These are phyloP conservation scores for Talaromyces sp. DNA, from an alignment of 2,329 filamentous ascomycete species.

Conservation along the genomic window DNA sequence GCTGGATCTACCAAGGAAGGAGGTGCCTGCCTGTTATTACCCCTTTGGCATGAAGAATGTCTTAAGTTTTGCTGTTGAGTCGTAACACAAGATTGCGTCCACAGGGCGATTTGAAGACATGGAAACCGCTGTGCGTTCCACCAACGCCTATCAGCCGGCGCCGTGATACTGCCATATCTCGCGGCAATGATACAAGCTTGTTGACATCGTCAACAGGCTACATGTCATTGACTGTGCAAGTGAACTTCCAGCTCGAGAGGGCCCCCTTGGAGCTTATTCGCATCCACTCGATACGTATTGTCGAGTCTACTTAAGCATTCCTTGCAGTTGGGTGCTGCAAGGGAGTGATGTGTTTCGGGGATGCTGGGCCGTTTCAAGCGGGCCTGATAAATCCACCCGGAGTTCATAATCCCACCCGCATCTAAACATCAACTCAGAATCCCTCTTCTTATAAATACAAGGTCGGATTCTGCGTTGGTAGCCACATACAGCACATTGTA, in stretches of 20 bases:
- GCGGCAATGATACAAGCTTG: neutral
- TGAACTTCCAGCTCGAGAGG: too few relatives aligned
- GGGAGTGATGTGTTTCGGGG: neutral
- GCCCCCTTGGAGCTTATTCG: neutral
- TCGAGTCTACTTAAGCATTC: conserved; percentile 2
- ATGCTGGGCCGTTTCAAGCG: neutral
- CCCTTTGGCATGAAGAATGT: conserved; percentile 10
- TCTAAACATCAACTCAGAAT: neutral
- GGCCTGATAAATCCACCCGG: neutral
- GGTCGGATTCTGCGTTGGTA: too few relatives aligned
- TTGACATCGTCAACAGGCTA: neutral
- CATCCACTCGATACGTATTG: neutral
- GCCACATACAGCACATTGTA: too few relatives aligned
- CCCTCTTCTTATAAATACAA: too few relatives aligned
- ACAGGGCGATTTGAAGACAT: neutral
- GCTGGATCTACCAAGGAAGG: neutral
- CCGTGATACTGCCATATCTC: neutral
- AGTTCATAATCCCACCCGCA: neutral
- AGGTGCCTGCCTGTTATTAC: neutral
- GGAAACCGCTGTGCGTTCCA: neutral
- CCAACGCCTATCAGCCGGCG: neutral
- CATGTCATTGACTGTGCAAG: neutral
- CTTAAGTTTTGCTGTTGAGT: neutral
- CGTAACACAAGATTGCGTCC: neutral
- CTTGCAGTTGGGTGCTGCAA: conserved; percentile 13